Base-by-base conservation (phyloP, 2,329 filamentous ascomycete species). In the Colletotrichum coccodes region DNA sequence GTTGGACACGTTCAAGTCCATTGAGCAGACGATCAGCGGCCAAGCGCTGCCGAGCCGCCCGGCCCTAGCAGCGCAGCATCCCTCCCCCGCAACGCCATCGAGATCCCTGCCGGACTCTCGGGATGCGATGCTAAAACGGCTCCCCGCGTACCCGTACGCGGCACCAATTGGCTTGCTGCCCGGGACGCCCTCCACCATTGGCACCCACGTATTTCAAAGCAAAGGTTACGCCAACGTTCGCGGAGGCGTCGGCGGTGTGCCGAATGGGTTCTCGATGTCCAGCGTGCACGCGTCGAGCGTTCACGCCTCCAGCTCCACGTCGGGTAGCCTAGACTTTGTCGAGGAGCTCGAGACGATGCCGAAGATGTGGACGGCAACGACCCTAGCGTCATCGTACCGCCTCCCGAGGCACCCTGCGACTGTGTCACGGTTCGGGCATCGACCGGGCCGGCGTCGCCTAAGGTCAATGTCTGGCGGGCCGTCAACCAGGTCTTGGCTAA, bases 381-480 rank as follows among this genome's bases (percentile, higher is more conserved):
- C 34, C 34, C 40, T 11, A 44, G n/a, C 42, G n/a, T 69, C 6
- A 66, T 69, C 11, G 56, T 66, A 4, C 66, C 66, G 7, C 54
- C 62, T 1, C 42, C 61, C 3, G 54, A 46, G 6, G n/a, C 14
- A 11, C 62, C 54, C 49, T 69, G 61, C 42, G 66, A 69, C 26
- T 69, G 66, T 30, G 21, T 50, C 18, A 34, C 40, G 18, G 36
- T 26, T 14, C 54, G 40, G 14, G 50, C 61, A 8, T 54, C 49
- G 14, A 11, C 47, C 5, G 65, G 61, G 3, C 49, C 49, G 26
- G 14, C 49, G 4, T n/a, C 56, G 7, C 54, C 34, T 2, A 53
- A 30, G 26, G 57, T 57, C 23, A 76, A 76, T 32, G 71, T 68
- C 7, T 78, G 76, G 76, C 72, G 75, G 3, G 60, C 65, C 11